These are phyloP conservation scores for Hypocreales sp. DNA, from an alignment of 2,329 filamentous ascomycete species.

Conservation along the genomic window DNA sequence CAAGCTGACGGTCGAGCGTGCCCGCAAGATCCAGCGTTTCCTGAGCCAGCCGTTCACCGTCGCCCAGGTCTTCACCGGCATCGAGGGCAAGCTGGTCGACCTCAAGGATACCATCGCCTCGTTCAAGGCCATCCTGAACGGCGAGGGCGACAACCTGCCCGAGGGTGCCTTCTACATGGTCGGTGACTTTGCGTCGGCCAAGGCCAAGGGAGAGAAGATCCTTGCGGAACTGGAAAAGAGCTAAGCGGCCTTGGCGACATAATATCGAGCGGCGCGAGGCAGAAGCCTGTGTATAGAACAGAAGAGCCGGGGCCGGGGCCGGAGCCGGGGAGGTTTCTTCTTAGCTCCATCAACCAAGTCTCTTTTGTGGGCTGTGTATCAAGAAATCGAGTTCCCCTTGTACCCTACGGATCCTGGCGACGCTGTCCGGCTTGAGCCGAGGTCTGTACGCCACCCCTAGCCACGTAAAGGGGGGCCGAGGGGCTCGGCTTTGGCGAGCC, in stretches of 20 bases:
- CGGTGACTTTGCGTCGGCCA: constrained; percentile 84
- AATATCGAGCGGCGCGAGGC: constrained; percentile 13
- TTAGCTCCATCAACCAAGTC: constrained; percentile 36
- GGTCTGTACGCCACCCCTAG: too few relatives aligned
- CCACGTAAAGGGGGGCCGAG: too few relatives aligned
- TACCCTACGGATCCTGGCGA: neutral
- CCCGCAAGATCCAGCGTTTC: constrained; percentile 99
- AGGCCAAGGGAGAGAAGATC: constrained; percentile 99
- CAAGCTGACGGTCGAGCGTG: constrained; percentile 99
- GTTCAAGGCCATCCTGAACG: constrained; percentile 93
- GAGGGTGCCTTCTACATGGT: constrained; percentile 98
- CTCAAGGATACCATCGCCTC: constrained; percentile 95
- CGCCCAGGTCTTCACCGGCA: constrained; percentile 69
- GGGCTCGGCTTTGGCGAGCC: too few relatives aligned
- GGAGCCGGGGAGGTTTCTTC: constrained; percentile 22
- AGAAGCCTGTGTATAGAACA: constrained; percentile 41
- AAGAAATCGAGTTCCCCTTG: constrained; percentile 36
- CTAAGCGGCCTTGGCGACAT: constrained; percentile 23
- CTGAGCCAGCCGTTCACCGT: constrained; percentile 97
- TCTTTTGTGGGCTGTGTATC: constrained; percentile 48
- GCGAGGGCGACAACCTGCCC: constrained; percentile 90
- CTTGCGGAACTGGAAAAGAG: constrained; percentile 75
- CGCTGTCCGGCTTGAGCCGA: neutral
- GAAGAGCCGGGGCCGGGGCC: constrained; percentile 31
- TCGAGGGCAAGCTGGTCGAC: constrained; percentile 93